These are phyloP conservation scores for Sanghuangporus baumii DNA, from an alignment of 1,284 basidiomycete genomes.

Conservation along the genomic window DNA sequence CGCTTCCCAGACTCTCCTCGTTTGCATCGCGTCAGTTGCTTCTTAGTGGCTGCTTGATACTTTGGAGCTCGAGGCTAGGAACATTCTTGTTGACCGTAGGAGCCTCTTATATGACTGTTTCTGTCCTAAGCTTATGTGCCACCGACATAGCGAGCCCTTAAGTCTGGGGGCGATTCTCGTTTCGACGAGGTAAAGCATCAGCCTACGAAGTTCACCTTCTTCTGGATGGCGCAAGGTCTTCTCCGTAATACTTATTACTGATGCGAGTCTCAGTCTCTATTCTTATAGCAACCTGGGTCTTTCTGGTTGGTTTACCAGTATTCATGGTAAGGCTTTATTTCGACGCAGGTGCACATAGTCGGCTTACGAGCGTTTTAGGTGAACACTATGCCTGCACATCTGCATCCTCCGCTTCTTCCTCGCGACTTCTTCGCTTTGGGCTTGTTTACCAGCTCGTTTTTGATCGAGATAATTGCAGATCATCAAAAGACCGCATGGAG, in stretches of 20 bases:
- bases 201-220: constrained; percentile 53
- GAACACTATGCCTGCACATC: constrained; percentile 53
- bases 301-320: constrained; percentile 63
- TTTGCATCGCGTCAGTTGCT: constrained; percentile 62
- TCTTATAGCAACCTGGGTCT: constrained; percentile 58
- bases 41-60: constrained; percentile 43
- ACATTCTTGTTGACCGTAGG: constrained; percentile 54
- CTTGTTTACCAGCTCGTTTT: constrained; percentile 54
- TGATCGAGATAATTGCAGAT: constrained; percentile 65
- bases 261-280: constrained; percentile 1
- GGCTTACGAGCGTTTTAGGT: constrained; percentile 28
- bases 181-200: constrained; percentile 67
- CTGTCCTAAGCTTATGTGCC: neutral
- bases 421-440: constrained; percentile 56
- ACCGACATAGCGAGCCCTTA: constrained; percentile 33
- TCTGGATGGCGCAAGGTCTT: constrained; percentile 67
- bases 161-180: constrained; percentile 53
- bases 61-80: constrained; percentile 65
- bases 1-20: constrained; percentile 39
- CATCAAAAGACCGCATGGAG: constrained; percentile 69
- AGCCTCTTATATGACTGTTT: constrained; percentile 1
- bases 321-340: constrained; percentile 38
- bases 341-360: neutral
- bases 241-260: neutral
- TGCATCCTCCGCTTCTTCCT: constrained; percentile 52